phyloP scores from a whole-genome alignment of 164 flowering plant species.

The Vitis amurensis region DNA sequence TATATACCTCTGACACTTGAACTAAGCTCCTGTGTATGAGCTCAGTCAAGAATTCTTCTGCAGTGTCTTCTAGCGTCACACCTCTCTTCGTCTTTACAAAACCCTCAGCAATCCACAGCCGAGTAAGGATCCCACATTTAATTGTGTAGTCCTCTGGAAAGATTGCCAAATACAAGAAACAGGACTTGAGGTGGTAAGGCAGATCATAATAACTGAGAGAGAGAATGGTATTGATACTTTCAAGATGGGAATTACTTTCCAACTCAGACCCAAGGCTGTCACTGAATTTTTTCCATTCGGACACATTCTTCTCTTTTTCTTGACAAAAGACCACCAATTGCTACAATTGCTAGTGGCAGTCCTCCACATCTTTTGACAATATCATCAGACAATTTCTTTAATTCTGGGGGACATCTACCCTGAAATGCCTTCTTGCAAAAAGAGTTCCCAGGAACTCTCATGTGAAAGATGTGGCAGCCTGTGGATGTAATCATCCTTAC shows the following conservation, averaged over 20 bases:
- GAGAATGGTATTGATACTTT: conserved; percentile 1
- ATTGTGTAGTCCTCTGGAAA: conserved; percentile 17
- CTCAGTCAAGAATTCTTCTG: too few relatives aligned
- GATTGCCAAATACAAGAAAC: neutral
- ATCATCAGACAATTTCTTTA: neutral
- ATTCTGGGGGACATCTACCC: neutral
- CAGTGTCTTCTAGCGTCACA: too few relatives aligned
- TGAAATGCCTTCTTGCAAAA: neutral
- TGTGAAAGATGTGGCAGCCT: too few relatives aligned
- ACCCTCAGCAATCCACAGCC: conserved; percentile 14
- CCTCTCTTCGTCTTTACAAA: too few relatives aligned
- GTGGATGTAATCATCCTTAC: too few relatives aligned
- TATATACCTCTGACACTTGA: too few relatives aligned
- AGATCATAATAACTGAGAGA: conserved; percentile 15
- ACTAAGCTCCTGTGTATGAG: too few relatives aligned
- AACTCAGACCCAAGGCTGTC: conserved; percentile 3
- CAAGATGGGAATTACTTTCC: neutral
- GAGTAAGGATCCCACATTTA: neutral
- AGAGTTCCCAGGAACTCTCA: neutral
- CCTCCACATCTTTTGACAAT: conserved; percentile 15
- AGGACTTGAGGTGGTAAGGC: conserved; percentile 7
- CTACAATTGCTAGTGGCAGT: conserved; percentile 10
- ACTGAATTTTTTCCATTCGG: conserved; percentile 8
- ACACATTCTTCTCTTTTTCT: neutral
- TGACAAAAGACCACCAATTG: conserved; percentile 10